Base-by-base conservation (phyloP, 202 grass and related monocot genomes). In the Saccharum hybrid region DNA sequence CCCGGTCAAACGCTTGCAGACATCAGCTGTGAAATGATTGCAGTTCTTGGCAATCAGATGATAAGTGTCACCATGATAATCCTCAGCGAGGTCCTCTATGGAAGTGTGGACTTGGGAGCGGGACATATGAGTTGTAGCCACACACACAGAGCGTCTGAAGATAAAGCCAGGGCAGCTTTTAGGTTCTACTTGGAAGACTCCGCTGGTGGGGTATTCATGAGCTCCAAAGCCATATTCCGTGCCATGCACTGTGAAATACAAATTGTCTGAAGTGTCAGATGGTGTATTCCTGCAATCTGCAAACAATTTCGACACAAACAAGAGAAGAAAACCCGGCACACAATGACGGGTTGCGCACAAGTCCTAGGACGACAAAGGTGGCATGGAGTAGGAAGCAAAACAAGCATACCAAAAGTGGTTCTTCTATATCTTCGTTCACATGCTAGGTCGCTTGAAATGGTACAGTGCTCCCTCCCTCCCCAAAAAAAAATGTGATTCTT, bases 171-270 rank as follows among this genome's bases (percentile, higher is more conserved):
- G 94, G 52, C 91, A 97, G 73, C 68, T 86, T 83, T 91, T 92
- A 19, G 94, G 91, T 70, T 97, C 91, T 40, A 97, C 91, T 85
- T 90, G 72, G 40, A 94, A 97, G 7, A 94, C 94, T 72, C 94
- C 94, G 19, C 89, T 94, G 39, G 91, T 86, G 38, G 94, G 87
- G 83, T 91, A 92, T 69, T 92, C 89, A 59, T 97, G 94, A 67
- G 94, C 94, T 64, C 94, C 94, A 74, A 90, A 97, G 31, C 89
- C 94, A 70, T 94, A 97, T 57, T 97, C 94, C 94, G 90, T 97
- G 49, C 91, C 94, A 86, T 97, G 94, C 11, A 86, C 94, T 97
- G 86, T 34, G 54, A 68, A 80, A 76, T 49, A 31, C 49, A 36
- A 60, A 61, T 23, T 61, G 1, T 10, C 28, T 8, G 38, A 83